Conservation (phyloP, 2,329 filamentous ascomycete genomes). For the Dactylellina leptospora region DNA sequence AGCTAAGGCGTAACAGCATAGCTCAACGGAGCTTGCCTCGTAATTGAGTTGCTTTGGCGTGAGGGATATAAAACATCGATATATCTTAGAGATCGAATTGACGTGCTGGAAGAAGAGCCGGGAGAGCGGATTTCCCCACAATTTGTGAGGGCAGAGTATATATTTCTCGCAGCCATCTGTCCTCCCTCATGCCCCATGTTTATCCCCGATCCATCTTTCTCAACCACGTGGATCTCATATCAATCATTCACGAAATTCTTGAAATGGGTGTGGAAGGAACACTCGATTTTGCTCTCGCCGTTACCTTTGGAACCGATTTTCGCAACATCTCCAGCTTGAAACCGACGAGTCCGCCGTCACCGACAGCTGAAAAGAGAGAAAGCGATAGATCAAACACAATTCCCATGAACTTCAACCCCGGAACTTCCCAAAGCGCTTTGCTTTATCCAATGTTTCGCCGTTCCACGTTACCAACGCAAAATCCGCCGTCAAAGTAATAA, state of each 20-base stretch:
- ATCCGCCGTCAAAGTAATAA: slow-evolving; percentile 41
- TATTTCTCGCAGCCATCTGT: slow-evolving; percentile 6
- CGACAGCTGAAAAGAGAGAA: not conserved
- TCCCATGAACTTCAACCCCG: slow-evolving; percentile 10
- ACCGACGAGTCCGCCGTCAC: not conserved
- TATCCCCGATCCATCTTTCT: slow-evolving; percentile 16
- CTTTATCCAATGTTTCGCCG: slow-evolving; percentile 38
- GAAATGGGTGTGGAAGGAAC: slow-evolving; percentile 39
- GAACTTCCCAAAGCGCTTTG: not conserved
- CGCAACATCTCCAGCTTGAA: slow-evolving; percentile 15
- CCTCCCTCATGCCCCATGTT: slow-evolving; percentile 11
- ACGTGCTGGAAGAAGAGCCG: not conserved
- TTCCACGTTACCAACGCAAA: slow-evolving; percentile 39
- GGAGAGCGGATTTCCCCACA: not conserved
- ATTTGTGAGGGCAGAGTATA: not conserved
- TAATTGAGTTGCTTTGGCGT: slow-evolving; percentile 29
- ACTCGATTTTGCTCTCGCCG: slow-evolving; percentile 35
- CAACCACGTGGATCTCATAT: slow-evolving; percentile 1
- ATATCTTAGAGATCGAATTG: slow-evolving; percentile 9
- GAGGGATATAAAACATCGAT: slow-evolving; percentile 53
- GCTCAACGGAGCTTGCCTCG: not conserved
- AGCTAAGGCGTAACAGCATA: too few species aligned
- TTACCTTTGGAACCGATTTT: slow-evolving; percentile 44
- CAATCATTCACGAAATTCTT: not conserved
- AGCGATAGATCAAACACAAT: not conserved